Conservation (phyloP, 148 eudicot species). For the Linanthus parryae region DNA sequence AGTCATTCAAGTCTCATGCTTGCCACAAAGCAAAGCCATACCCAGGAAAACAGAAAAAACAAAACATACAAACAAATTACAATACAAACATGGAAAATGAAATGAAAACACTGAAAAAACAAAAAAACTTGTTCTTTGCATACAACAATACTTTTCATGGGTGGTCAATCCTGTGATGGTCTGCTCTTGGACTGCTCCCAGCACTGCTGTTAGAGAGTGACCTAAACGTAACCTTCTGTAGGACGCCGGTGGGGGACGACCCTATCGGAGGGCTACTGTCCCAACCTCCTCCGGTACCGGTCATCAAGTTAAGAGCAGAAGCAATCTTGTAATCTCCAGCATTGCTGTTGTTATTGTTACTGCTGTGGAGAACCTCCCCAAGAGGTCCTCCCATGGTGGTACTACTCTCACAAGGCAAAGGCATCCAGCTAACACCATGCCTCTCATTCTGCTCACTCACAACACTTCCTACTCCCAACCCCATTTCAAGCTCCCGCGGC, state of each 20-base stretch:
- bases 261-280: constrained; percentile 44
- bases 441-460: constrained; percentile 13
- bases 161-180: too few species aligned
- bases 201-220: constrained; percentile 78
- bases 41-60: too few species aligned
- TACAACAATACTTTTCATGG: too few species aligned
- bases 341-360: constrained; percentile 23
- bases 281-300: too few species aligned
- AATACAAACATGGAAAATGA: too few species aligned
- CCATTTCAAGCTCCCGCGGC: constrained; percentile 36
- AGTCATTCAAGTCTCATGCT: too few species aligned
- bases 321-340: constrained; percentile 16
- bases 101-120: too few species aligned
- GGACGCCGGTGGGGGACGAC: constrained; percentile 75
- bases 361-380: constrained; percentile 55
- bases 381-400: constrained; percentile 65
- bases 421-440: constrained; percentile 36
- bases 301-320: constrained; percentile 31
- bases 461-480: constrained; percentile 29
- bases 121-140: too few species aligned
- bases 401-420: constrained; percentile 58
- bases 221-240: constrained; percentile 55
- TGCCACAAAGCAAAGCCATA: too few species aligned
- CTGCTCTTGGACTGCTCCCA: constrained; percentile 56
- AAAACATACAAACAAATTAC: too few species aligned